Percentiles rank a stretch among this genome's conserved stretches.
Conservation (phyloP, 345 rosid genomes). For the Gynandropsis gynandra region DNA sequence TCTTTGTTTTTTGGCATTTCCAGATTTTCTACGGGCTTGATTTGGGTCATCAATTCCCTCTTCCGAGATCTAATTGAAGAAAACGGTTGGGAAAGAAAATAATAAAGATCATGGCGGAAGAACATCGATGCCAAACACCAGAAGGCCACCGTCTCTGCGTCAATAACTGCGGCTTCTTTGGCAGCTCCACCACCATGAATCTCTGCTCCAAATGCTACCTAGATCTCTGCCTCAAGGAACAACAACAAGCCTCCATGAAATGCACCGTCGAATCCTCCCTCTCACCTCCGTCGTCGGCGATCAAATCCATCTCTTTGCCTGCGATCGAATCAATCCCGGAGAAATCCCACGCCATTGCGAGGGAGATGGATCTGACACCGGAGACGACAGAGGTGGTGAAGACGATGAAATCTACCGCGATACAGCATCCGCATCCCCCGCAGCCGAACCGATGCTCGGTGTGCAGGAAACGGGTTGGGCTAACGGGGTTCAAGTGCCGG, state of each 20-base stretch:
- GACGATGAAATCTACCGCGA: neutral
- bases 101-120: conserved; percentile 49
- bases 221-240: conserved; percentile 36
- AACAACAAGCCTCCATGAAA: conserved; percentile 33
- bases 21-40: conserved; percentile 11
- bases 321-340: conserved; percentile 17
- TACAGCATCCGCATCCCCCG: conserved; percentile 5
- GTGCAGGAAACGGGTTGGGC: conserved; percentile 44
- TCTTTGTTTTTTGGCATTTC: neutral
- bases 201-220: conserved; percentile 50
- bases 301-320: conserved; percentile 21
- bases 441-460: conserved; percentile 40
- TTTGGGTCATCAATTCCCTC: neutral
- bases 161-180: conserved; percentile 47
- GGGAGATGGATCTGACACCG: conserved; percentile 1
- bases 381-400: conserved; percentile 1
- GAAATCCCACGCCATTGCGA: neutral
- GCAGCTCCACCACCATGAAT: conserved; percentile 48
- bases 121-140: conserved; percentile 42
- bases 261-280: conserved; percentile 38
- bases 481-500: conserved; percentile 42
- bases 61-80: neutral
- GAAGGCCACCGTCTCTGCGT: conserved; percentile 47
- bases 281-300: conserved; percentile 18
- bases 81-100: too few species aligned